These are phyloP conservation scores for Umbelopsis vinacea DNA, from an alignment of 192 early-diverging fungal genomes.

Conservation along the genomic window DNA sequence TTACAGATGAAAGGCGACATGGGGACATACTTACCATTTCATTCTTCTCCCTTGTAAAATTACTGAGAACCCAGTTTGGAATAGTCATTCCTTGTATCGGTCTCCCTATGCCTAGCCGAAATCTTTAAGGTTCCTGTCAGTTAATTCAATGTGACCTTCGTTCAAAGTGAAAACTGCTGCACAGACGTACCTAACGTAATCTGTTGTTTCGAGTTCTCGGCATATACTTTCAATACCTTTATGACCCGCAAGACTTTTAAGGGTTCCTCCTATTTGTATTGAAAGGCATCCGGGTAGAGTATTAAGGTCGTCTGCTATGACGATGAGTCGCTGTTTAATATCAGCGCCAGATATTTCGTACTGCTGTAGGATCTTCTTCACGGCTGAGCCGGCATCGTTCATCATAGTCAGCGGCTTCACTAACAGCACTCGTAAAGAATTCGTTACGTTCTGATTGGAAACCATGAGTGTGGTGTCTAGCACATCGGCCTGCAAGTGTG, in stretches of 20 bases:
- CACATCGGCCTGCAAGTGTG: slow-evolving; percentile 52
- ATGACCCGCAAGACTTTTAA: slow-evolving; percentile 55
- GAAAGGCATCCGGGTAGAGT: slow-evolving; percentile 58
- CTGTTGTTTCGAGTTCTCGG: slow-evolving; percentile 44
- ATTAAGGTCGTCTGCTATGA: slow-evolving; percentile 63
- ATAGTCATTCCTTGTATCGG: slow-evolving; percentile 44
- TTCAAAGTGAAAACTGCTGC: background rate
- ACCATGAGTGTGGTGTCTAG: slow-evolving; percentile 53
- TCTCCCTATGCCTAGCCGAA: slow-evolving; percentile 61
- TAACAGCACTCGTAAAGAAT: slow-evolving; percentile 55
- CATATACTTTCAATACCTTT: slow-evolving; percentile 59
- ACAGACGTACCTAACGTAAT: slow-evolving; percentile 47
- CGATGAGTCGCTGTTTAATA: slow-evolving; percentile 52
- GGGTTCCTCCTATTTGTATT: slow-evolving; percentile 56
- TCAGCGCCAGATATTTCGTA: slow-evolving; percentile 37
- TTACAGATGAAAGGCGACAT: background rate
- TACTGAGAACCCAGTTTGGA: slow-evolving; percentile 52
- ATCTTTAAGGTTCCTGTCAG: slow-evolving; percentile 27
- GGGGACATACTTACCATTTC: slow-evolving; percentile 52
- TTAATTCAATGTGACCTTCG: background rate
- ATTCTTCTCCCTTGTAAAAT: slow-evolving; percentile 50
- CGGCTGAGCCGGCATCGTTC: slow-evolving; percentile 58
- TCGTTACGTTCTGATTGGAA: slow-evolving; percentile 43
- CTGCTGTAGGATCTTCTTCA: slow-evolving; percentile 53
- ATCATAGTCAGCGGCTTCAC: slow-evolving; percentile 60